Evolutionary conservation across 1,284 basidiomycete genomes (phyloP), one percentile per base, ranked within the genome.

Genomic region (Leccinum discolor): DNA sequence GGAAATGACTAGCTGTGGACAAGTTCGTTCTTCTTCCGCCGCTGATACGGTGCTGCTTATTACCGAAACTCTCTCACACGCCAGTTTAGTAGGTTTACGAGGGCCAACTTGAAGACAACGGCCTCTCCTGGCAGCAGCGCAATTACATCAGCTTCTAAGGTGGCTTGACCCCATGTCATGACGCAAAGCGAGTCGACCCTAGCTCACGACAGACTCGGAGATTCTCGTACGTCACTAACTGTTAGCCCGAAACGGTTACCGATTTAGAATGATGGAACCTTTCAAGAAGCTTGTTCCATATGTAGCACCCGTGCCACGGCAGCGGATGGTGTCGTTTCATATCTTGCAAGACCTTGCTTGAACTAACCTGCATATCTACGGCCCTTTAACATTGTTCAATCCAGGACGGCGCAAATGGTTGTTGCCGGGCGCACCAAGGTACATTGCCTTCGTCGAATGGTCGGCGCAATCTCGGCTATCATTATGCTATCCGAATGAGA

Each of bases 401-500:
- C 12, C 8, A 4, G 29, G 42, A 18, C 35, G n/a, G 12, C 62
- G 29, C 4, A 23, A 18, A 60, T 18, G n/a, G 38, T 32, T 47
- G 32, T 47, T 5, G 44, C 42, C 16, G n/a, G 44, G 44, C n/a
- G 10, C 42, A 14, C 26, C 54, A 29, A 57, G 54, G 54, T 29
- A 38, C 40, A 21, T 23, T 32, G 21, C 29, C 58, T 47, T 42
- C 40, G 12, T 56, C 16, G 16, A 18, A 38, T 18, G 32, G 12
- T 18, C 5, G 16, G 14, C 26, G 52, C 40, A 44, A 10, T 35
- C 35, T 1, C 35, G 42, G 44, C 26, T 14, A 23, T n/a, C 18
- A 60, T 70, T 64, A 70, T 64, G 68, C 64, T 14, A 61, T 60
- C 26, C 7, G 5, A 52, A 52, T 18, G 26, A 29, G 23, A n/a